Evolutionary conservation across 225 moss, liverwort and hornwort genomes (phyloP).

Genomic region (Lunularia cruciata): DNA sequence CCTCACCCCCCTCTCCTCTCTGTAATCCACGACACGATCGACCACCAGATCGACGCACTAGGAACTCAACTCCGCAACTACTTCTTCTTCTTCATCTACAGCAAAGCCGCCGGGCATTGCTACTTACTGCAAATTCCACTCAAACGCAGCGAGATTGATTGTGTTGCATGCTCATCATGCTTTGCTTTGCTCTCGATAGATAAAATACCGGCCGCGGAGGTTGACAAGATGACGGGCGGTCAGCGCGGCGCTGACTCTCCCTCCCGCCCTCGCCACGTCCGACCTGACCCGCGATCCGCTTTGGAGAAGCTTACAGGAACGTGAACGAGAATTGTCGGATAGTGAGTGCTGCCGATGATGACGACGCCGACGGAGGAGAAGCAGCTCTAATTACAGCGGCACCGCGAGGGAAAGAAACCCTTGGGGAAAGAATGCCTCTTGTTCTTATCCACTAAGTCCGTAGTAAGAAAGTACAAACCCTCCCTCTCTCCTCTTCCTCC

Average conservation of each 20-base stretch:
- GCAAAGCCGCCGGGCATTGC: neutral
- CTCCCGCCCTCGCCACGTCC: neutral
- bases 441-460: neutral
- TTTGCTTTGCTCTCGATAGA: too few species aligned
- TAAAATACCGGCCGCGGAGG: too few species aligned
- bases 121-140: too few species aligned
- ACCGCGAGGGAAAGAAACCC: slow-evolving; percentile 7
- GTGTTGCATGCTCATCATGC: too few species aligned
- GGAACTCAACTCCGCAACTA: neutral
- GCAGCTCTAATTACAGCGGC: slow-evolving; percentile 8
- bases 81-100: neutral
- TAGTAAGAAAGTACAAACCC: neutral
- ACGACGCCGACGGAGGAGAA: neutral
- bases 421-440: neutral
- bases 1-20: neutral
- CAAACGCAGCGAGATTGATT: too few species aligned
- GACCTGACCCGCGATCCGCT: neutral
- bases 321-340: neutral
- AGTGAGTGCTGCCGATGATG: neutral
- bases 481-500: neutral
- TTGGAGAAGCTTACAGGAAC: too few species aligned
- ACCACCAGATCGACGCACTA: neutral
- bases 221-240: too few species aligned
- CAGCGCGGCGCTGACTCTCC: too few species aligned
- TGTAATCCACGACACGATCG: slow-evolving; percentile 6